phyloP scores from a whole-genome alignment of 495 filamentous ascomycete species.

The Tetracladium setigerum region DNA sequence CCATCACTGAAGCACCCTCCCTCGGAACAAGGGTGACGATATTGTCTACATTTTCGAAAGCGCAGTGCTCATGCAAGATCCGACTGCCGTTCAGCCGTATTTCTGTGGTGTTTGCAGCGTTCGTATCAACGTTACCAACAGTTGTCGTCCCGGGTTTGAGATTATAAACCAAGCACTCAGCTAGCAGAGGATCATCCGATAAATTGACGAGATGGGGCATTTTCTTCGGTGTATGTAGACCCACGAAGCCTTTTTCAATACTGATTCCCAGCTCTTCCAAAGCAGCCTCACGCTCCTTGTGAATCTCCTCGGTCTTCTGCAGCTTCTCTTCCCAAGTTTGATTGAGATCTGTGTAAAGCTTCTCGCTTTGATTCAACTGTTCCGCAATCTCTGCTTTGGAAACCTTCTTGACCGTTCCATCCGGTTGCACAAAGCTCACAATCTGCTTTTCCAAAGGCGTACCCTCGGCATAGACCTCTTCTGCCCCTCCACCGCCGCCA shows the following conservation, averaged over 20 bases:
- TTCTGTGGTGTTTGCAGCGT: conserved; percentile 70
- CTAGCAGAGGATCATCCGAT: conserved; percentile 89
- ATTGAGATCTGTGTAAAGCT: conserved; percentile 92
- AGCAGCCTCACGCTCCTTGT: conserved; percentile 93
- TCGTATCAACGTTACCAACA: conserved; percentile 82
- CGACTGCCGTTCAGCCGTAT: conserved; percentile 91
- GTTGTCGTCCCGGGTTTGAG: conserved; percentile 91
- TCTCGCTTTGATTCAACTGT: conserved; percentile 91
- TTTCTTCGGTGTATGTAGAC: conserved; percentile 92
- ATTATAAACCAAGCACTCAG: conserved; percentile 97
- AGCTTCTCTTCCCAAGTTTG: conserved; percentile 99
- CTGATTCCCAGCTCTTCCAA: conserved; percentile 96
- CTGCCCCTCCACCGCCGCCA: conserved; percentile 41
- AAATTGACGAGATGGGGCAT: conserved; percentile 99
- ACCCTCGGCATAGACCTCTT: conserved; percentile 77
- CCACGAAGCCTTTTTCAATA: conserved; percentile 97
- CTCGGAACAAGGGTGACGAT: conserved; percentile 82
- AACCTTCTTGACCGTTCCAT: conserved; percentile 87
- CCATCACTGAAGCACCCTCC: conserved; percentile 92
- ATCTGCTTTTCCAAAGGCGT: conserved; percentile 94
- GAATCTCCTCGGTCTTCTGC: conserved; percentile 88
- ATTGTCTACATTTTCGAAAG: conserved; percentile 86
- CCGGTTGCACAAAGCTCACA: conserved; percentile 81
- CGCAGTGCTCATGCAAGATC: conserved; percentile 87
- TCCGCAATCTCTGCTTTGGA: conserved; percentile 98